Base-by-base conservation (phyloP, 495 filamentous ascomycete species). In the Umbilicaria muhlenbergii region DNA sequence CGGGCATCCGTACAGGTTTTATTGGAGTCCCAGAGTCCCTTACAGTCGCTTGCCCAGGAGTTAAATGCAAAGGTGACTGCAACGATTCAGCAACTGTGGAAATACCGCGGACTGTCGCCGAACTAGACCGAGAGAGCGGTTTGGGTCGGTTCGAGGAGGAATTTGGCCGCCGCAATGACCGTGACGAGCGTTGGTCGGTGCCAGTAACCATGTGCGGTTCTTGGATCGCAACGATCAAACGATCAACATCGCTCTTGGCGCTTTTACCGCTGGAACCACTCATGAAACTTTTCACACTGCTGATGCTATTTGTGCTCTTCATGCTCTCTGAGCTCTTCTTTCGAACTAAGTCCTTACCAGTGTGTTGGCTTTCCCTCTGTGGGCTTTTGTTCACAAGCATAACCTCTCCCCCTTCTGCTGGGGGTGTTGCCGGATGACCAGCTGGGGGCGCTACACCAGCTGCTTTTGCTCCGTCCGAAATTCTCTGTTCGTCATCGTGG, bases 171-270 rank as follows among this genome's bases (percentile, higher is more conserved):
- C 7, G 34, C 21, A 32, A 17, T 24, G 33, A 41, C 32, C 36
- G 46, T 3, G 51, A 43, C 5, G 51, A 51, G 3, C 49, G 47
- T 36, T 51, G 48, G 18, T 53, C 45, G 17, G 55, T 54, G n/a
- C 62, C 60, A 17, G 59, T 60, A 8, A 69, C 45, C 11, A 69
- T 38, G 2, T 73, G 50, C 3, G 82, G 69, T 38, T 76, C 77
- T 47, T 80, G 74, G 14, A 88, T 83, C 2, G 80, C 82, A 44
- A 80, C 79, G 38, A 86, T 86, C 3, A 87, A 64, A 18, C 81
- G 58, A 50, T 88, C 81, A 1, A 80, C 79, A 32, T 86, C 81
- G 49, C 80, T 85, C 41, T 56, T 71, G 32, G 52, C 61, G 49
- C 74, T 76, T 39, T 52, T 59, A 18, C 47, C 58, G 51, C 74